Evolutionary conservation across 2,329 filamentous ascomycete species (phyloP), one percentile per base, ranked within the genome.

Genomic region (Pseudogymnoascus sp.): DNA sequence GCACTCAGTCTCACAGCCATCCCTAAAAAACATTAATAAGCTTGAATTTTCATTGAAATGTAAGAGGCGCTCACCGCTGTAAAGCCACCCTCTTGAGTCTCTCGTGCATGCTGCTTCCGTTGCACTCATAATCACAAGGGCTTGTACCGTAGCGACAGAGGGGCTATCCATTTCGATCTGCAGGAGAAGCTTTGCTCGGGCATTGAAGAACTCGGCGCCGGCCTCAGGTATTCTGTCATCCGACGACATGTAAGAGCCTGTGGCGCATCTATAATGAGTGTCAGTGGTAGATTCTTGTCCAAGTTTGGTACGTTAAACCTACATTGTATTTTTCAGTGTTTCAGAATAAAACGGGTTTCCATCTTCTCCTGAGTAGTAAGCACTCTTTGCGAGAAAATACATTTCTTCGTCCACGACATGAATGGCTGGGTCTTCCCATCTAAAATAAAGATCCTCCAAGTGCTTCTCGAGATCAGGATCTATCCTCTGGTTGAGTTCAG

Each of bases 121-220:
- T 14, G 73, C 75, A 43, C 78, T 79, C 57, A 81, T 70, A 14
- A 81, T 73, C 2, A 79, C 75, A 45, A 81, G 71, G 1, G 79
- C 77, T 63, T 81, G 79, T 6, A 79, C 76, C 3, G 79, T 81
- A 4, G 79, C 78, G n/a, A 81, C 73, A 48, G 75, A 78, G 0
- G 79, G 79, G 25, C 73, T 76, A 64, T 81, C 79, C 13, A 81
- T 69, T 65, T 81, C 79, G 4, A 80, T 75, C 41, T 81, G 79
- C 7, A 81, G 67, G 4, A 79, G 72, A 6, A 75, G 74, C 65
- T 80, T 80, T 1, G 78, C 76, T 25, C 79, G 71, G 45, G 78
- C 75, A 6, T 77, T 76, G 60, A 78, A 78, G 71, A 77, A 78
- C 21, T 78, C 75, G 0, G 73, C 68, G 6, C 74, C 71, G 7